Base-by-base conservation (phyloP, 441 rosid species). In the Pelargonium australe region DNA sequence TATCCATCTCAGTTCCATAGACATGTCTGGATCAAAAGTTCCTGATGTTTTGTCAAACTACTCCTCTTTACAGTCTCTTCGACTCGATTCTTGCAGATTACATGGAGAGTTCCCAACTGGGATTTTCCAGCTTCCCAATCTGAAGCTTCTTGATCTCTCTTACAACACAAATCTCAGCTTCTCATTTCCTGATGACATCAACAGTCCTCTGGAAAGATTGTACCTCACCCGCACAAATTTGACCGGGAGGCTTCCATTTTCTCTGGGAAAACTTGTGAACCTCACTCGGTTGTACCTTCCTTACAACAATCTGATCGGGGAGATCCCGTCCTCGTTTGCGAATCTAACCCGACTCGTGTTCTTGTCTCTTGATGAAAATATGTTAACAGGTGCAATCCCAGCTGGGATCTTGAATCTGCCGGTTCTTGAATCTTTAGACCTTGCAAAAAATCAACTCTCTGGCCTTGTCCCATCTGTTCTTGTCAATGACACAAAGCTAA, bases 61-160 rank as follows among this genome's bases (percentile, higher is more conserved):
- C 8, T 34, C 73, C 72, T 68, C 73, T 20, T 64, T 78, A 41
- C 25, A 19, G 9, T 28, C 5, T 13, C 68, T 67, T 58, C 37
- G 1, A 28, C 67, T 75, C 7, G 8, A 4, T 0, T 0, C 0
- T 0, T 69, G 76, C 28, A 2, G 14, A 1, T 20, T 79, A 19
- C 51, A 49, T 5, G 82, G 79, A 4, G 63, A 68, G 2, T 68
- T 79, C 13, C 82, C 79, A 9, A 17, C 23, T 12, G 17, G 44
- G 12, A 31, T 73, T 61, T 75, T 79, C 41, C 63, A 16, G 41
- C 31, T 67, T 2, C 80, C 77, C 51, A 71, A 78, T 20, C 64
- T 72, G n/a, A 49, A 71, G 14, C 5, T 4, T 7, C 4, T 73
- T 14, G 4, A 19, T 7, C 63, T 82, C 31, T 2, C 12, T 0